Percentiles rank a stretch among this genome's conserved stretches.
Conservation (phyloP, 768 basidiomycete species). For the Russula sp. region DNA sequence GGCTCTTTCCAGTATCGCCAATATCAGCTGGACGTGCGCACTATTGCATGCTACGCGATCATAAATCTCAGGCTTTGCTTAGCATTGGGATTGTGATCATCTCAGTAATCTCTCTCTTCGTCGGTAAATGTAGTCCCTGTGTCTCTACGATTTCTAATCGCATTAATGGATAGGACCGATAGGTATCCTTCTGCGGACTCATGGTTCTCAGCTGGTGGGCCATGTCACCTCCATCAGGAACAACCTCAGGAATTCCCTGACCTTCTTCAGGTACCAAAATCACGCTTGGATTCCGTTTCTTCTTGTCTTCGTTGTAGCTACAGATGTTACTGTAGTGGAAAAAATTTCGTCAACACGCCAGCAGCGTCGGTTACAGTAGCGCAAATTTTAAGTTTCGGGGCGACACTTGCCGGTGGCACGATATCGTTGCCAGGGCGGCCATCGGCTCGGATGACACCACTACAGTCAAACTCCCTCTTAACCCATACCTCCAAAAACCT, state of each 20-base stretch:
- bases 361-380: conserved; percentile 52
- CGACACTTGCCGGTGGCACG: conserved; percentile 71
- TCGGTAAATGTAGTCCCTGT: conserved; percentile 21
- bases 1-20: conserved; percentile 51
- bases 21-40: conserved; percentile 51
- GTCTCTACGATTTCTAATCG: neutral
- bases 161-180: conserved; percentile 3
- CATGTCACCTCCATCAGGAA: neutral
- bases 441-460: conserved; percentile 72
- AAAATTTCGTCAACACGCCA: conserved; percentile 55
- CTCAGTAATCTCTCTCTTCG: conserved; percentile 59
- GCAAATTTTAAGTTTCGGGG: conserved; percentile 60
- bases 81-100: conserved; percentile 78
- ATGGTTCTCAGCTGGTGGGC: conserved; percentile 55
- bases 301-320: conserved; percentile 63
- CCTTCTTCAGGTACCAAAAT: conserved; percentile 61
- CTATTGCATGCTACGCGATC: neutral
- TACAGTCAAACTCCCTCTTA: too few relatives aligned
- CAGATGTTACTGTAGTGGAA: conserved; percentile 72
- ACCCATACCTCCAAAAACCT: too few relatives aligned
- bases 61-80: conserved; percentile 1
- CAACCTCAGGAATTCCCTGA: neutral
- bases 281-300: conserved; percentile 74
- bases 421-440: conserved; percentile 63
- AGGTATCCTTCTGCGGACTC: conserved; percentile 67